phyloP scores from a whole-genome alignment of 2,329 filamentous ascomycete species.

The Ophiostoma sp. region DNA sequence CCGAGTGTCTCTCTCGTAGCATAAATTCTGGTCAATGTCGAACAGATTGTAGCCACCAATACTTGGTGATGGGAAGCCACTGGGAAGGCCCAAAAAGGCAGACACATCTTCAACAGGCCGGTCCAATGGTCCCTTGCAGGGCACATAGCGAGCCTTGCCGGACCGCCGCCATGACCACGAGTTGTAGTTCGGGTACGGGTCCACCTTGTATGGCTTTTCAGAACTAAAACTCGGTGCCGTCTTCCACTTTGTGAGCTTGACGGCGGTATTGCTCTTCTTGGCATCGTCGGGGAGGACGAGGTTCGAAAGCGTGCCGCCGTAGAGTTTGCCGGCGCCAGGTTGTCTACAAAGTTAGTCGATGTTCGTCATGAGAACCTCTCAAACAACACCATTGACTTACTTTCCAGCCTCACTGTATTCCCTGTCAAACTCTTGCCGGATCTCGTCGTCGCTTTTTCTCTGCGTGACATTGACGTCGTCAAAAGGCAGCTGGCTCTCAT shows the following conservation, averaged over 20 bases:
- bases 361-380: not conserved
- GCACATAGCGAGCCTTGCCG: constrained; percentile 55
- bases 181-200: constrained; percentile 73
- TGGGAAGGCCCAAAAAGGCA: constrained; percentile 62
- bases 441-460: constrained; percentile 22
- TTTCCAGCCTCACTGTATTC: constrained; percentile 42
- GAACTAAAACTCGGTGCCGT: constrained; percentile 42
- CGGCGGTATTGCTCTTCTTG: constrained; percentile 34
- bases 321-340: constrained; percentile 53
- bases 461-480: constrained; percentile 2
- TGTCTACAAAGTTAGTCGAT: not conserved
- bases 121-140: constrained; percentile 66
- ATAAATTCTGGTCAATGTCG: constrained; percentile 62
- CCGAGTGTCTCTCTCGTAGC: constrained; percentile 68
- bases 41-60: constrained; percentile 64
- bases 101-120: constrained; percentile 61
- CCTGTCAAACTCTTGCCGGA: constrained; percentile 40
- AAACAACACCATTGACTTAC: constrained; percentile 34
- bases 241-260: constrained; percentile 34
- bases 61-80: constrained; percentile 58
- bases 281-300: constrained; percentile 45
- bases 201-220: constrained; percentile 58
- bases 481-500: constrained; percentile 23
- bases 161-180: constrained; percentile 58
- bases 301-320: constrained; percentile 55